Percentiles rank a stretch among this genome's conserved stretches.
Conservation (phyloP, 495 filamentous ascomycete species). For the Bacidia gigantensis region DNA sequence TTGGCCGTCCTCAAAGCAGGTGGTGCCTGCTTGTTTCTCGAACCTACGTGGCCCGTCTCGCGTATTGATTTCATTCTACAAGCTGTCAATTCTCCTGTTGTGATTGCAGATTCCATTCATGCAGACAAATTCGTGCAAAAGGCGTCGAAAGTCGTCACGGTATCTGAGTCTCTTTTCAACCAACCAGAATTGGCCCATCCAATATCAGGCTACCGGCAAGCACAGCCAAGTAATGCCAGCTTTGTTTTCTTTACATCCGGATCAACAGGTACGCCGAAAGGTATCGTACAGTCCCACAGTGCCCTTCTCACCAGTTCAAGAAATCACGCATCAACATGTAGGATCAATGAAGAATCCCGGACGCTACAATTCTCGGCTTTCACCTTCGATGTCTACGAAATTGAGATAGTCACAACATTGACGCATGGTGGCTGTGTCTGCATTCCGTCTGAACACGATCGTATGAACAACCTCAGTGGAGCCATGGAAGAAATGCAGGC, state of each 20-base stretch:
- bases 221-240: background rate
- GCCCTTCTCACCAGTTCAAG: conserved; percentile 1
- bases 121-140: too few relatives aligned
- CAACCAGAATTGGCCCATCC: too few relatives aligned
- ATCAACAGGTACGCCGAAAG: conserved; percentile 61
- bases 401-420: conserved; percentile 29
- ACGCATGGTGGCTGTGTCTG: conserved; percentile 28
- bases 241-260: conserved; percentile 65
- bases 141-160: too few relatives aligned
- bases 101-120: too few relatives aligned
- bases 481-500: conserved; percentile 18
- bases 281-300: conserved; percentile 17
- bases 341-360: conserved; percentile 16
- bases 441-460: conserved; percentile 19
- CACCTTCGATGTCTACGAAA: conserved; percentile 29
- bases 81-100: background rate
- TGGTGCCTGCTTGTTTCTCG: conserved; percentile 12
- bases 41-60: background rate
- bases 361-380: conserved; percentile 33
- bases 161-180: too few relatives aligned
- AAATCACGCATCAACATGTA: conserved; percentile 3
- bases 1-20: conserved; percentile 26
- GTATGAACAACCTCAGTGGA: conserved; percentile 20
- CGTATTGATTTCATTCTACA: background rate
- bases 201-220: too few relatives aligned